Base-by-base conservation (phyloP, 805 yeast species). In the Priceomyces melissophilus region DNA sequence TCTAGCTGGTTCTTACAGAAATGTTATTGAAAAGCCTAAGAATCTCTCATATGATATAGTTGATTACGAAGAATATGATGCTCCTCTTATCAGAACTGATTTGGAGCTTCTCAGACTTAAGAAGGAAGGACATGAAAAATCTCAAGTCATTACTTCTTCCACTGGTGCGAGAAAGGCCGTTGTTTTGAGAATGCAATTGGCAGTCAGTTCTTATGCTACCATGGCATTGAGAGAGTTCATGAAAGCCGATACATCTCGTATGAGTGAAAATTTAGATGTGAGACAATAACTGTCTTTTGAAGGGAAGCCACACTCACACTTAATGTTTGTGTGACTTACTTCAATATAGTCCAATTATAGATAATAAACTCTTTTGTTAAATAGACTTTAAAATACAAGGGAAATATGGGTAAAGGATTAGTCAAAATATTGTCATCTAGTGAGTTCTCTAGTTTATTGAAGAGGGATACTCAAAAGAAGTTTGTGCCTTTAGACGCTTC, bases 211-310 rank as follows among this genome's bases (percentile, higher is more conserved):
- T 5, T 93, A 93, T 61, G 99, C 99, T 1, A 93, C 99, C 0
- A 95, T 93, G 99, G 96, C 96, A 1, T 65, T 93, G 38, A 78
- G 99, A 57, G 98, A 93, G 60, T 78, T 87, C 38, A 81, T 90
- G 86, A 84, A 81, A 58, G 75, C 79, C 26, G 91, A 84, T 49
- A 83, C 90, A 2, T 71, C 81, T 20, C 51, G 69, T 37, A 52
- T 59, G 32, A 49, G 65, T 38, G 47, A 38, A 7, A 43, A 34
- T n/a, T 30, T 43, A 16, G 37, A 34, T n/a, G 44, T 25, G 16
- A 27, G 30, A 33, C 15, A 16, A 33, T 33, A 31, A 31, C 25
- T 20, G 4, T 8, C 4, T 20, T 20, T n/a, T n/a, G n/a, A n/a
- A 8, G 8, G 25, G 25, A 8, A 20, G 25, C 25, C 25, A 20